Base-by-base conservation (phyloP, 805 yeast genomes). In the Candida fluviatilis region DNA sequence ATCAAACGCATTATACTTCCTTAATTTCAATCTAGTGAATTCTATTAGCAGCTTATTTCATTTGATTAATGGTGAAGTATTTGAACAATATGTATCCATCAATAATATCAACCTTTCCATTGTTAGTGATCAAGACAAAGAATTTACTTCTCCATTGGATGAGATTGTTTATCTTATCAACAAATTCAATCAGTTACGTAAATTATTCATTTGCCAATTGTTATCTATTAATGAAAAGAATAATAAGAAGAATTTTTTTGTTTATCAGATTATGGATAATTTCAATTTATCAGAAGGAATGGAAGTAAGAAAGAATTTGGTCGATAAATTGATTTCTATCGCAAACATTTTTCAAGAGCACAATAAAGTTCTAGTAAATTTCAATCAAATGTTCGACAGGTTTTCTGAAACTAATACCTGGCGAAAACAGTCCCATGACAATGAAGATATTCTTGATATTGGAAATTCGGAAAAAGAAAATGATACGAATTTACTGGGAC, bases 1-100 rank as follows among this genome's bases (percentile, higher is more conserved):
- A 15, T 49, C 54, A 19, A 51, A 58, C 38, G 31, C 62, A 4
- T 49, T 69, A 21, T 38, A 48, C 18, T 55, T 63, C 18, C 43
- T 66, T 28, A 52, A 51, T 16, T 46, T 60, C 36, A 60, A 62
- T 41, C 36, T 62, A 21, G 57, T 44, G 37, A 36, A 43, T n/a
- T 58, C 64, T 3, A 56, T 64, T 12, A 36, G 49, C 6, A 54
- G 54, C 15, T 44, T 66, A 5, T 38, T 68, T 2, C 66, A 70
- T 0, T 41, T 46, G 18, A 40, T 63, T 23, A 65, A 68, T 41
- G 73, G 74, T 1, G 59, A 56, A 1, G 45, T 58, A 7, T 50
- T 69, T 18, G 71, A 69, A 40, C 61, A 64, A 43, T 68, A 66
- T 40, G 65, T 71, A 39, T 48, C 48, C 16, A 57, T 67, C n/a